Evolutionary conservation across 169 alveolate species (phyloP), one percentile per base, ranked within the genome.

Genomic region (Cryptosporidium sp.): DNA sequence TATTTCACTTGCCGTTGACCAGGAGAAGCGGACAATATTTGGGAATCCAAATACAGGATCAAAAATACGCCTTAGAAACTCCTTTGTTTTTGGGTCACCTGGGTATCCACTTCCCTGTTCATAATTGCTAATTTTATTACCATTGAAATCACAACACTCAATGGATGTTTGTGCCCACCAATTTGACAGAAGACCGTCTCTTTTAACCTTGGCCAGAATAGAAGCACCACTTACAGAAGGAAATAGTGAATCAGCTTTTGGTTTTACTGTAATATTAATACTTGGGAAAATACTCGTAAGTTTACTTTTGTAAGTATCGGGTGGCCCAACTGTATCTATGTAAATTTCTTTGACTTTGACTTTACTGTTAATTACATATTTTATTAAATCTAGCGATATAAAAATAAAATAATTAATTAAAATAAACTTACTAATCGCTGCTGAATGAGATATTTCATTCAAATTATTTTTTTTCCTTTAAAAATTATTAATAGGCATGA

Each of bases 161-260:
- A 91, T 8, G 80, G 84, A 85, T 85, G 92, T 39, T 69, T 55
- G 71, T 71, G 84, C 39, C 94, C 86, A 52, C 75, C 67, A 23
- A 62, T 80, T 65, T 6, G 74, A 62, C 21, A 80, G 29, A 43
- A 80, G 7, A 21, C 37, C 74, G 93, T 98, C 99, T 91, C 99
- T 94, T 48, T 98, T 95, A 37, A 98, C 99, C 93, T 98, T 98
- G 29, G 99, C 99, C 70, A 95, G 92, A 35, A 98, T 98, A 31
- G 99, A 96, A 0, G 99, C 99, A 16, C 99, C 99, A 84, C 99
- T 95, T 43, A 98, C 99, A 39, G 96, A 97, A 61, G 98, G 97
- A 89, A 70, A 97, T 55, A 95, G 94, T 48, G 98, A 93, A 92
- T 98, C 99, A 3, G 99, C 99, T 89, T 97, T 98, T 70, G 96